Evolutionary conservation across 495 filamentous ascomycete species (phyloP).

Genomic region (Neurospora sp.): DNA sequence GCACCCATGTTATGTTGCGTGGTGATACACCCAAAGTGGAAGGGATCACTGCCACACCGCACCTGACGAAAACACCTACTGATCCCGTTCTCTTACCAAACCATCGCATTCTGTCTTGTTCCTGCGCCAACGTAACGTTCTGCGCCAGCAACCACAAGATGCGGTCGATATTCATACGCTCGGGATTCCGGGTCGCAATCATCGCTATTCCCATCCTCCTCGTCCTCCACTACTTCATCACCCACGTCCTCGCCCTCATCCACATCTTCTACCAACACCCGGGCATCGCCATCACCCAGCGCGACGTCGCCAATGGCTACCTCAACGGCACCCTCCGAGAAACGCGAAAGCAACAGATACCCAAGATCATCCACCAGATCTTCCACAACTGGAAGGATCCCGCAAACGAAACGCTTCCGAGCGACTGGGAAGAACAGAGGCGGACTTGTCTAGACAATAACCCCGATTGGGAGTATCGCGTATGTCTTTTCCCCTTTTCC

Average conservation of each 20-base stretch:
- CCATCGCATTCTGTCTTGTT: not conserved
- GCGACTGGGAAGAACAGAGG: slow-evolving; percentile 62
- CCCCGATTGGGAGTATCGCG: slow-evolving; percentile 72
- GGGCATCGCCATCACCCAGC: slow-evolving; percentile 17
- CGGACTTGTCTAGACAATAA: slow-evolving; percentile 69
- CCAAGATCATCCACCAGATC: slow-evolving; percentile 87
- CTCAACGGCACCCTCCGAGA: not conserved
- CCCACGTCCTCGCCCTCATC: slow-evolving; percentile 14
- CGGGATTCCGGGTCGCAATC: slow-evolving; percentile 8
- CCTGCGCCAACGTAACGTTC: not conserved
- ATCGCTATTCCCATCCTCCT: slow-evolving; percentile 5
- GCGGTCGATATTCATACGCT: not conserved
- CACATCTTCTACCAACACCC: slow-evolving; percentile 20
- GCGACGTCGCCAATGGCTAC: slow-evolving; percentile 7
- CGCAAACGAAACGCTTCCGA: slow-evolving; percentile 52
- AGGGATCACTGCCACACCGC: not conserved
- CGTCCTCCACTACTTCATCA: slow-evolving; percentile 3
- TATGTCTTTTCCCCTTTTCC: slow-evolving; percentile 21
- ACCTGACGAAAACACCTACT: not conserved
- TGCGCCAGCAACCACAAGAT: not conserved
- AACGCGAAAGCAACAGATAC: slow-evolving; percentile 20
- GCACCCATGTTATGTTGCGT: not conserved
- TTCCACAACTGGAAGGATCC: slow-evolving; percentile 51
- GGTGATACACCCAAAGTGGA: not conserved
- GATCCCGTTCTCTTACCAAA: too few relatives aligned